Percentiles rank a stretch among this genome's conserved stretches.
Conservation (phyloP, 2,329 filamentous ascomycete species). For the Metarhizium sp. region DNA sequence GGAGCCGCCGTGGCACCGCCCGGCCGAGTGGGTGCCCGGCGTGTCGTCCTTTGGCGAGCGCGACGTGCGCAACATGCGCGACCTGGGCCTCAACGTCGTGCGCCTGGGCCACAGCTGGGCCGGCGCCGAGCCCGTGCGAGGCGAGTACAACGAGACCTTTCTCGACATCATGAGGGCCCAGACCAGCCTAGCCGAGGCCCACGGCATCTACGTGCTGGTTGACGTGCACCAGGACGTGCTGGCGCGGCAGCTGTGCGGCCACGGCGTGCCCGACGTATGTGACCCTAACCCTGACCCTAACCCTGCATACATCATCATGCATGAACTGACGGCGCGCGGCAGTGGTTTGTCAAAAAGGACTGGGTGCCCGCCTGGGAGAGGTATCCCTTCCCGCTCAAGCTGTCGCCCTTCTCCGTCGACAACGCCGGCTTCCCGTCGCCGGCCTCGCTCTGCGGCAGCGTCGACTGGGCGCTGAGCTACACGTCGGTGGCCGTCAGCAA, state of each 20-base stretch:
- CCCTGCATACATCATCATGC: too few species aligned
- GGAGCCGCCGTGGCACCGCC: constrained; percentile 11
- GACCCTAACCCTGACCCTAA: too few species aligned
- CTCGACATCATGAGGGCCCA: constrained; percentile 11
- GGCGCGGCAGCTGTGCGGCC: constrained; percentile 9
- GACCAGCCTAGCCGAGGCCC: constrained; percentile 10
- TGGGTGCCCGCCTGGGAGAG: constrained; percentile 7
- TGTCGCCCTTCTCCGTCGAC: constrained; percentile 7
- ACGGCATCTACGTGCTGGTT: constrained; percentile 11
- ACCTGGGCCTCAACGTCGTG: constrained; percentile 11
- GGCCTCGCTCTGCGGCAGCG: constrained; percentile 6
- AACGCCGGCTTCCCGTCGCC: constrained; percentile 9
- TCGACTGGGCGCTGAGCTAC: constrained; percentile 11
- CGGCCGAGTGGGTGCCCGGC: constrained; percentile 9
- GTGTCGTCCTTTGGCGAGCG: constrained; percentile 11
- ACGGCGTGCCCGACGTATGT: constrained; percentile 12
- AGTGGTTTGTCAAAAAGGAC: constrained; percentile 12
- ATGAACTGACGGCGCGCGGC: too few species aligned
- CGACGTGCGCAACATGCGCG: constrained; percentile 10
- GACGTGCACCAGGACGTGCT: constrained; percentile 12
- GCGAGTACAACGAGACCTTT: constrained; percentile 11
- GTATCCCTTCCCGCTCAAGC: constrained; percentile 10
- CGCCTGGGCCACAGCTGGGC: constrained; percentile 11
- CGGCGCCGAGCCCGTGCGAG: constrained; percentile 10
- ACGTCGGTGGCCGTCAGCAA: constrained; percentile 9